These are phyloP conservation scores for Boletus sp. DNA, from an alignment of 768 basidiomycete genomes.

Conservation along the genomic window DNA sequence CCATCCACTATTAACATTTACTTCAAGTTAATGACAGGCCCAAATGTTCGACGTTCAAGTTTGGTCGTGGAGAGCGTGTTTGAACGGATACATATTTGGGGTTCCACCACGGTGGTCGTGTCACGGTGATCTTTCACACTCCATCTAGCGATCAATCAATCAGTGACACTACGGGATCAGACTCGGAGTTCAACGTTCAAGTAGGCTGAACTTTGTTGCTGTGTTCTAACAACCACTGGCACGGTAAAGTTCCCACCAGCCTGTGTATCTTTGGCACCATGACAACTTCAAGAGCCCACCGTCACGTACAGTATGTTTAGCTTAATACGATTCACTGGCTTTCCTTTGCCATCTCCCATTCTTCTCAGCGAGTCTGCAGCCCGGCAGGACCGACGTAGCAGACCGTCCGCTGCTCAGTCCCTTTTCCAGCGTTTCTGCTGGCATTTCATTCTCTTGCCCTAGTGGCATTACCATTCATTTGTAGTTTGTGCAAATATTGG, in stretches of 20 bases:
- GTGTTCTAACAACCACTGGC: not conserved
- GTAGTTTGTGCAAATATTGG: not conserved
- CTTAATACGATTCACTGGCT: not conserved
- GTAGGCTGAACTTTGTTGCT: not conserved
- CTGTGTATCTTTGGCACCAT: not conserved
- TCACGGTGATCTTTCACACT: too few relatives aligned
- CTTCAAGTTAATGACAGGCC: too few relatives aligned
- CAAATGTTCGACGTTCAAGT: too few relatives aligned
- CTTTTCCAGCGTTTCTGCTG: slow-evolving; percentile 11
- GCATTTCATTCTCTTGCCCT: slow-evolving; percentile 34
- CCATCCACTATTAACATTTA: too few relatives aligned
- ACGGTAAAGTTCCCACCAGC: not conserved
- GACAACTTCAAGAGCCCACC: not conserved
- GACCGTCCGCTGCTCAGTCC: slow-evolving; percentile 8
- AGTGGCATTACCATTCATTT: slow-evolving; percentile 41
- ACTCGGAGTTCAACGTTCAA: not conserved
- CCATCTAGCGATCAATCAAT: not conserved
- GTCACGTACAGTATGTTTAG: not conserved
- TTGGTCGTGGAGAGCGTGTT: too few relatives aligned
- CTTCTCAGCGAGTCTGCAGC: slow-evolving; percentile 19
- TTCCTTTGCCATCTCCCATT: slow-evolving; percentile 15
- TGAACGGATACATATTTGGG: too few relatives aligned
- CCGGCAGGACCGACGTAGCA: slow-evolving; percentile 38
- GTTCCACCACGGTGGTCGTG: too few relatives aligned
- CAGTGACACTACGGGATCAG: too few relatives aligned